Base-by-base conservation (phyloP, 2,329 filamentous ascomycete species). In the Penicillium crustosum region DNA sequence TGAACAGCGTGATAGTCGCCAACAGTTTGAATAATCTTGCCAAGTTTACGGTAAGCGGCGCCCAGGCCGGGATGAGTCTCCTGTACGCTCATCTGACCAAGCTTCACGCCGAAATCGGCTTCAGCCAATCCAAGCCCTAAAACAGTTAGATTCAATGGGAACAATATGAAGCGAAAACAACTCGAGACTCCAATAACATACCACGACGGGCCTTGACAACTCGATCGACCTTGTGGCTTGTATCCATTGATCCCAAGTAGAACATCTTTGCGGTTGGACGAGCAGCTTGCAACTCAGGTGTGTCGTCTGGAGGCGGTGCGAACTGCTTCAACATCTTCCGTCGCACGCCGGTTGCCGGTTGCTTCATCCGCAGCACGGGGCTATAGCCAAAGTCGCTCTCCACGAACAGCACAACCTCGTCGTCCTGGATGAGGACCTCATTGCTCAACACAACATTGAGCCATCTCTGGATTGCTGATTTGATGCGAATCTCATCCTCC, bases 311-410 rank as follows among this genome's bases (percentile, higher is more conserved):
- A 0, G 94, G 94, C 33, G 94, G 94, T 38, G 94, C 93, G 76
- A 99, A 99, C 75, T 99, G 94, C 82, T 99, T 99, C 73, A 99
- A 82, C 60, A 97, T 89, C 79, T 97, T 97, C 71, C 94, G 86
- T 62, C 94, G 87, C 66, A 99, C 91, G 43, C 94, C 94, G 1
- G 94, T 99, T 9, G 94, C 94, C 23, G 94, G 94, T 75, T 99
- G 94, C 81, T 95, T 96, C 83, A 92, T 91, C 75, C 93, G 89
- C 47, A 97, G 88, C 70, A 97, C 89, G 1, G 94, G 94, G 70
- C 92, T 97, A 76, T 99, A 99, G 41, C 94, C 94, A 74, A 97
- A 97, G 74, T 99, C 94, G 72, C 91, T 96, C 77, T 99, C 94
- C n/a, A 99, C 92, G 69, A 99, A 99, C 59, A 97, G 87, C 6